Conservation (phyloP, 2,329 filamentous ascomycete species). For the Epichloe gansuensis region DNA sequence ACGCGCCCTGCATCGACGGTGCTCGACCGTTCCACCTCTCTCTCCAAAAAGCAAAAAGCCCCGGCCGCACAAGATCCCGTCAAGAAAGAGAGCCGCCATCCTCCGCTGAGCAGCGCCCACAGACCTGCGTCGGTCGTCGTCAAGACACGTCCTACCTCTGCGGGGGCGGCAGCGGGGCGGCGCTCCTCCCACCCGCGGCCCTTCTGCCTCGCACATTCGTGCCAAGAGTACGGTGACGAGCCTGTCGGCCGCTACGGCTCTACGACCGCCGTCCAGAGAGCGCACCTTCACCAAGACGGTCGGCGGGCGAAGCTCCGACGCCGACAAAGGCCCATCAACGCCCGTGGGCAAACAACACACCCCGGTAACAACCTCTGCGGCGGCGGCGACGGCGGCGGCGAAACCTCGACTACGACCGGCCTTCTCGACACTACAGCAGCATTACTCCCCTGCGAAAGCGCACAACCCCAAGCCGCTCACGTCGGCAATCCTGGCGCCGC, state of each 20-base stretch:
- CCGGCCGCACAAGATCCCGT: conserved; percentile 2
- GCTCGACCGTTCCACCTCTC: conserved; percentile 13
- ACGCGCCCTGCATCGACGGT: conserved; percentile 8
- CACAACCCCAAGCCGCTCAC: conserved; percentile 50
- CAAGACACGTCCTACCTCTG: conserved; percentile 19
- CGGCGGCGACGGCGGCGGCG: conserved; percentile 9
- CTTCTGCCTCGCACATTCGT: conserved; percentile 14
- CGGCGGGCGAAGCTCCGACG: conserved; percentile 7
- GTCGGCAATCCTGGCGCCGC: conserved; percentile 43
- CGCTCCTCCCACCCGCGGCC: conserved; percentile 10
- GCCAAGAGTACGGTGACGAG: conserved; percentile 22
- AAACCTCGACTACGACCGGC: conserved; percentile 33
- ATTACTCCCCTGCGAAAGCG: conserved; percentile 53
- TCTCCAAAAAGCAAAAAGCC: conserved; percentile 3
- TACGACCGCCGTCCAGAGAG: conserved; percentile 19
- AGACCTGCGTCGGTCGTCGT: conserved; percentile 13
- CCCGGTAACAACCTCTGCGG: not conserved
- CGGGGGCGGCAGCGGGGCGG: conserved; percentile 13
- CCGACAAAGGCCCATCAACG: conserved; percentile 10
- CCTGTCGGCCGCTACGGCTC: conserved; percentile 14
- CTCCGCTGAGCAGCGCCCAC: conserved; percentile 21
- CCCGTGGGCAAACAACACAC: conserved; percentile 1
- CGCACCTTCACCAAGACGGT: not conserved
- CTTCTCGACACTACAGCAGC: conserved; percentile 53
- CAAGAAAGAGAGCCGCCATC: conserved; percentile 19